Base-by-base conservation (phyloP, 2,329 filamentous ascomycete genomes). In the Colletotrichum scovillei region DNA sequence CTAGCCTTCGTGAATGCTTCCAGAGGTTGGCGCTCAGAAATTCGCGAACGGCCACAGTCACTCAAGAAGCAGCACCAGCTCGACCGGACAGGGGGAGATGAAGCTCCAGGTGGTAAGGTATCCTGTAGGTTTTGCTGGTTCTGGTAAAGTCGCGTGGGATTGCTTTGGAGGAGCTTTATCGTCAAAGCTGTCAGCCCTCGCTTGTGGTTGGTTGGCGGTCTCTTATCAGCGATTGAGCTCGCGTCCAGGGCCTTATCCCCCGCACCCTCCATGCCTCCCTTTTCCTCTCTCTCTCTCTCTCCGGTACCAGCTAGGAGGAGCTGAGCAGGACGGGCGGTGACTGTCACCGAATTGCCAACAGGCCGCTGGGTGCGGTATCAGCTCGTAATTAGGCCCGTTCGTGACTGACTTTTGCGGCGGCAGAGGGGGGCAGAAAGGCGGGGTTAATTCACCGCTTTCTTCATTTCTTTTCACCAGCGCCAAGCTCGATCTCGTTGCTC, bases 221-320 rank as follows among this genome's bases (percentile, higher is more conserved):
- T 42, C 67, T 73, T 73, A 71, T 73, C 67, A 66, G 67, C 60
- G 42, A 30, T 52, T 62, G 60, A 73, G 70, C 70, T 73, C 59
- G 49, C 49, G 60, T 60, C 38, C 62, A 62, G 22, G 70, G 70
- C 67, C 70, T 70, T 73, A 73, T 73, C 71, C 67, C 67, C 71
- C 67, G 64, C 71, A 73, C 56, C 60, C 56, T 65, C 38, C 38
- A 14, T 42, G 35, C 14, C 35, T 42, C 35, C 12, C 38, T 14
- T 42, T 42, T 19, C 42, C 26, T 3, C 7, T 49, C 22, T 22
- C 22, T n/a, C 19, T 35, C 24, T 24, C 24, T 22, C 42, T 35
- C 62, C 16, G 35, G 19, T 38, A 30, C 28, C 46, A 19, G 26
- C 19, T 19, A 32, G 42, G 28, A 32, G 64, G 49, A 53, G 35